A percentile compares a stretch with the other conserved stretches of the same genome.
phyloP scores from a whole-genome alignment of 1,284 basidiomycete species.

The Rhodotorula glutinis region DNA sequence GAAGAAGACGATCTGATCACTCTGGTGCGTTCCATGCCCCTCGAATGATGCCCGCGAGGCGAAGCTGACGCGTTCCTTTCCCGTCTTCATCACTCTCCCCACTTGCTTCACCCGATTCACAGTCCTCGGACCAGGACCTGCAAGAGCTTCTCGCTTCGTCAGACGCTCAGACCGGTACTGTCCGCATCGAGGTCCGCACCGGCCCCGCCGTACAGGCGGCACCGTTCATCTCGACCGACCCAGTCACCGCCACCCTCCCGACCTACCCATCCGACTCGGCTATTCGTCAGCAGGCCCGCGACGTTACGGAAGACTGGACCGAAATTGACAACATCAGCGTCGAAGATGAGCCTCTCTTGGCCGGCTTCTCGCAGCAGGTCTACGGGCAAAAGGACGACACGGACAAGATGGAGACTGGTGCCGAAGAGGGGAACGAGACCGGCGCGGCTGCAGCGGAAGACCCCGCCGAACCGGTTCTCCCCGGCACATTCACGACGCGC shows the following conservation, averaged over 20 bases:
- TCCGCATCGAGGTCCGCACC: neutral
- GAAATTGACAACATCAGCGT: conserved; percentile 2
- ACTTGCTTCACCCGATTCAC: neutral
- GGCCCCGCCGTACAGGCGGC: neutral
- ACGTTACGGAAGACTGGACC: neutral
- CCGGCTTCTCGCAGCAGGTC: neutral
- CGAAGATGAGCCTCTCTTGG: neutral
- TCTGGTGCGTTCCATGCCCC: neutral
- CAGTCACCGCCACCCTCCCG: too few relatives aligned
- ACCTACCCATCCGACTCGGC: too few relatives aligned
- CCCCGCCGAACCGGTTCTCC: neutral
- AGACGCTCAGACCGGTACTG: too few relatives aligned
- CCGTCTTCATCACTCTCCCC: neutral
- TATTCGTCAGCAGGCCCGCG: too few relatives aligned
- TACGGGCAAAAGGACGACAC: neutral
- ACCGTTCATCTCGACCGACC: neutral
- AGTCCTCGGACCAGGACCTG: conserved; percentile 9
- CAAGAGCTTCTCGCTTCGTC: neutral
- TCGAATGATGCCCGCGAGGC: neutral
- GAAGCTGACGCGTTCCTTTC: neutral
- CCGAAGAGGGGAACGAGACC: too few relatives aligned
- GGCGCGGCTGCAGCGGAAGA: too few relatives aligned
- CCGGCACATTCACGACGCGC: neutral
- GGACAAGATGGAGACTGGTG: neutral
- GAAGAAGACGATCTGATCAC: conserved; percentile 2